Conservation (phyloP, 2,329 filamentous ascomycete species). For the Trichoderma koningii region DNA sequence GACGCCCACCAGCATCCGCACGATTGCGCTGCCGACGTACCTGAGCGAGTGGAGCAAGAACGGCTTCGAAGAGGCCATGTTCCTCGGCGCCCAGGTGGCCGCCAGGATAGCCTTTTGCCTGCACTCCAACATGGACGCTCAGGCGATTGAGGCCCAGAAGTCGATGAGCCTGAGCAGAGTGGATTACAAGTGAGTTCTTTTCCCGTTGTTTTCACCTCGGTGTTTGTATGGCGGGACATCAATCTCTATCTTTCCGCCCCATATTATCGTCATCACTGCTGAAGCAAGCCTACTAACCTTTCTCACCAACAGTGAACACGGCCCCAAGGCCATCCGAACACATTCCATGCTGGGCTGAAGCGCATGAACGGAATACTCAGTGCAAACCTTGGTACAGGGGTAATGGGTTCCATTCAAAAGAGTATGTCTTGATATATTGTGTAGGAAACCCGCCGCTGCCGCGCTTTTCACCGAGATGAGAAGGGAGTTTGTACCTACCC, state of each 20-base stretch:
- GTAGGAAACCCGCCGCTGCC: too few relatives aligned
- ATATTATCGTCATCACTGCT: background rate
- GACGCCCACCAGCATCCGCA: conserved; percentile 83
- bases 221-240: too few relatives aligned
- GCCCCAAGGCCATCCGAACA: conserved; percentile 56
- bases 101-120: conserved; percentile 63
- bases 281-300: background rate
- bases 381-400: too few relatives aligned
- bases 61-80: conserved; percentile 76
- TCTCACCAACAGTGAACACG: conserved; percentile 49
- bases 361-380: too few relatives aligned
- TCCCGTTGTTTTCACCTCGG: too few relatives aligned
- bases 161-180: conserved; percentile 59
- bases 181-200: conserved; percentile 60
- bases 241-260: background rate
- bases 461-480: too few relatives aligned
- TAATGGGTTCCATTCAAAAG: background rate
- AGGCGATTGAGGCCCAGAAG: conserved; percentile 54
- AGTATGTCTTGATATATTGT: too few relatives aligned
- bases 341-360: conserved; percentile 54
- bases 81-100: conserved; percentile 84
- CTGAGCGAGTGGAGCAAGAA: conserved; percentile 88
- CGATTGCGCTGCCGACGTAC: conserved; percentile 76
- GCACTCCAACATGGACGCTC: conserved; percentile 57
- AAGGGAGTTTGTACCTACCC: too few relatives aligned